phyloP scores from a whole-genome alignment of 257 asterid genomes.

The Nicotiana knightiana region DNA sequence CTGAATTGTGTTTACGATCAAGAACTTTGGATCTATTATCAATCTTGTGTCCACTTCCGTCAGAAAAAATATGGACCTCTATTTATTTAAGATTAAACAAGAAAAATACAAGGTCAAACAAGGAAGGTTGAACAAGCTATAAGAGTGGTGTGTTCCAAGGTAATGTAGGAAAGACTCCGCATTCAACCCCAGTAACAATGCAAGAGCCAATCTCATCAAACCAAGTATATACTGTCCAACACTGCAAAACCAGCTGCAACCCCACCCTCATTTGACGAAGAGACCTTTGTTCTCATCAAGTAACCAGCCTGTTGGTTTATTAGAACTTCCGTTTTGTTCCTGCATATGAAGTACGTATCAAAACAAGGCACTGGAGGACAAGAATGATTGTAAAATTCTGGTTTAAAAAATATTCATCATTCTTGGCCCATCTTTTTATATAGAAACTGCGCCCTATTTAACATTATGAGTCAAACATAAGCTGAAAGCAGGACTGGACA shows the following conservation, averaged over 20 bases:
- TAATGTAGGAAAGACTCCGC: not conserved
- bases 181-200: not conserved
- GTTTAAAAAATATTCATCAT: not conserved
- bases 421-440: not conserved
- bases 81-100: not conserved
- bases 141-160: not conserved
- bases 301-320: slow-evolving; percentile 61
- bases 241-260: slow-evolving; percentile 96
- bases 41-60: not conserved
- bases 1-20: not conserved
- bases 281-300: slow-evolving; percentile 93
- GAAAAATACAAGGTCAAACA: not conserved
- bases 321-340: slow-evolving; percentile 54
- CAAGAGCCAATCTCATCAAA: slow-evolving; percentile 25
- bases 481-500: not conserved
- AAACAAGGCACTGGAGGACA: not conserved
- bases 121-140: not conserved
- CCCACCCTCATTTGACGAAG: slow-evolving; percentile 94
- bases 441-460: too few relatives aligned
- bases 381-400: not conserved
- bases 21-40: not conserved
- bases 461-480: not conserved
- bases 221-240: slow-evolving; percentile 84
- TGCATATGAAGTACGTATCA: slow-evolving; percentile 12
- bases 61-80: not conserved